A percentile compares a stretch with the other conserved stretches of the same genome.
Evolutionary conservation across 805 yeast genomes (phyloP).

Genomic region (Suhomyces vadensis): DNA sequence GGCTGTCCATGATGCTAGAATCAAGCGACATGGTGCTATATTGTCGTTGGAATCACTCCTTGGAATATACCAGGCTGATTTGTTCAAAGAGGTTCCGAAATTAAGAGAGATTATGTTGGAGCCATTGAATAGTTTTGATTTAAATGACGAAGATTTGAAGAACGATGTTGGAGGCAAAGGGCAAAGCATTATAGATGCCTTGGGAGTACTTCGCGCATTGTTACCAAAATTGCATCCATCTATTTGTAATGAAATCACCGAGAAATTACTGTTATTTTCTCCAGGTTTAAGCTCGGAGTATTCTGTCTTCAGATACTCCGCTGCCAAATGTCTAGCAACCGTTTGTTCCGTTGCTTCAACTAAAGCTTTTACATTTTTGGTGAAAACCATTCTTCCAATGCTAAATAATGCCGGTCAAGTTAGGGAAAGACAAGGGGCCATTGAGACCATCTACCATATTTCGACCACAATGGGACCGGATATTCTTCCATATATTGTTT

Average conservation of each 20-base stretch:
- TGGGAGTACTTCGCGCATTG: constrained; percentile 78
- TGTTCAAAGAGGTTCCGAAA: constrained; percentile 67
- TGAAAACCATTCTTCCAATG: constrained; percentile 77
- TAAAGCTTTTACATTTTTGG: constrained; percentile 72
- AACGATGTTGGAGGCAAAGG: constrained; percentile 41
- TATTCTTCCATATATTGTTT: constrained; percentile 91
- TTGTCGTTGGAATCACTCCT: constrained; percentile 65
- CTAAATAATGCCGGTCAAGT: constrained; percentile 71
- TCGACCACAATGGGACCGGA: constrained; percentile 82
- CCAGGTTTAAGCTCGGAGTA: constrained; percentile 64
- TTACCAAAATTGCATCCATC: constrained; percentile 57
- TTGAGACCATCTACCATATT: constrained; percentile 86
- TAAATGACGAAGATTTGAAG: constrained; percentile 28
- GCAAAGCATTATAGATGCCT: constrained; percentile 79
- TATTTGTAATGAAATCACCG: constrained; percentile 52
- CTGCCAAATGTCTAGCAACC: constrained; percentile 86
- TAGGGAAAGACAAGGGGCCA: constrained; percentile 85
- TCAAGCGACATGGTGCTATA: constrained; percentile 84
- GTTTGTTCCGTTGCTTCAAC: constrained; percentile 70
- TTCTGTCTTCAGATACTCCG: constrained; percentile 84
- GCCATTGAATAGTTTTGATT: constrained; percentile 49
- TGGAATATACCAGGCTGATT: constrained; percentile 47
- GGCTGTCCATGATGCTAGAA: constrained; percentile 69
- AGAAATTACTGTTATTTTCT: constrained; percentile 42
- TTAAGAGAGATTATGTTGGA: constrained; percentile 64